Evolutionary conservation across 1,284 basidiomycete genomes (phyloP).

Genomic region (Xerocomus nothofagi): DNA sequence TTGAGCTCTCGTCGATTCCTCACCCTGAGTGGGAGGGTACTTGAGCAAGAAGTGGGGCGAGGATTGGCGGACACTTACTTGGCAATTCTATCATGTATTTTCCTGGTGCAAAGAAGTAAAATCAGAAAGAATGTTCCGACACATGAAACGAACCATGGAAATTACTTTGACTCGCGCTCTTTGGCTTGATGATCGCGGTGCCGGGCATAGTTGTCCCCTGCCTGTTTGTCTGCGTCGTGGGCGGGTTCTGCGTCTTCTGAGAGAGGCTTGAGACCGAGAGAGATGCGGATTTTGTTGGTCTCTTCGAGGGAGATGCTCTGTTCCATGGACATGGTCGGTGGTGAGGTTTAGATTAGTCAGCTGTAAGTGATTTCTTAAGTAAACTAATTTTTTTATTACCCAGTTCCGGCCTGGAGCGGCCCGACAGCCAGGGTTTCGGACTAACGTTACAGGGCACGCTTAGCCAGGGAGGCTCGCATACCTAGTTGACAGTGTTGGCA

Average conservation of each 20-base stretch:
- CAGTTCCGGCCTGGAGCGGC: no score
- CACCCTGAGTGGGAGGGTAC: constrained; percentile 59
- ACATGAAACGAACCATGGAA: constrained; percentile 14
- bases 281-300: constrained; percentile 96
- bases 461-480: no score
- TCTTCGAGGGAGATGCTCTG: constrained; percentile 94
- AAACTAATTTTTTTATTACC: no score
- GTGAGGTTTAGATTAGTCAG: constrained; percentile 22
- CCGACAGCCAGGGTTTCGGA: no score
- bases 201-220: constrained; percentile 82
- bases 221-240: constrained; percentile 73
- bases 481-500: no score
- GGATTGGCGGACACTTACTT: constrained; percentile 67
- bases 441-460: no score
- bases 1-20: constrained; percentile 91
- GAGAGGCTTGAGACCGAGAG: constrained; percentile 91
- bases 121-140: constrained; percentile 29
- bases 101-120: constrained; percentile 45
- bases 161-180: constrained; percentile 75
- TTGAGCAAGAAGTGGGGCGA: constrained; percentile 46
- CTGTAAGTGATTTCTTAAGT: no score
- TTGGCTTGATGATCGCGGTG: constrained; percentile 69
- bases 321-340: constrained; percentile 56
- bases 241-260: constrained; percentile 70
- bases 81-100: constrained; percentile 77